These are phyloP conservation scores for Botryobasidium botryosum DNA, from an alignment of 768 basidiomycete genomes.

Conservation along the genomic window DNA sequence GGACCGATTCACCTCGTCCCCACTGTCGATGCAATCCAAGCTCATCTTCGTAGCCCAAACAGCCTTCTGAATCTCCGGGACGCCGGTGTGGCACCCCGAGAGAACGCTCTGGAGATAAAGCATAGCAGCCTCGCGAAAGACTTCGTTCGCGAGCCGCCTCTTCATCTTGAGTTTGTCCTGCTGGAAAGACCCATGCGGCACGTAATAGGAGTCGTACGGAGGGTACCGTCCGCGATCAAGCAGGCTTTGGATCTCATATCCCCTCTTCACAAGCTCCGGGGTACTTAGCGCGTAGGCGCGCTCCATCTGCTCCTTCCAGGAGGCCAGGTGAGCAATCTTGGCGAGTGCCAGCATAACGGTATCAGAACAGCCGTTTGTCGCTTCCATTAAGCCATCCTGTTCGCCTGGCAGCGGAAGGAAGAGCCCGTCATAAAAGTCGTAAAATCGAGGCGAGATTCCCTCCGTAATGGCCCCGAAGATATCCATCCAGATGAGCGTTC, in stretches of 20 bases:
- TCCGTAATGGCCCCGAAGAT: too few relatives aligned
- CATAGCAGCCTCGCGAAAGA: constrained; percentile 58
- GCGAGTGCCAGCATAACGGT: neutral
- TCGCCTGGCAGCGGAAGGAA: too few relatives aligned
- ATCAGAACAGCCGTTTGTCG: neutral
- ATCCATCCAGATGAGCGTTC: too few relatives aligned
- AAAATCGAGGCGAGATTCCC: too few relatives aligned
- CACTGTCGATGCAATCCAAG: constrained; percentile 38
- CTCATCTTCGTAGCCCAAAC: constrained; percentile 37
- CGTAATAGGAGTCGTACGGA: neutral
- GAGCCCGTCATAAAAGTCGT: too few relatives aligned
- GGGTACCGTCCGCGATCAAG: neutral
- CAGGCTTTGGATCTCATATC: neutral
- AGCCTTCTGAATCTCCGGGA: constrained; percentile 47
- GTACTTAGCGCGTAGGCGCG: neutral
- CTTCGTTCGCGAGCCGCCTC: constrained; percentile 5
- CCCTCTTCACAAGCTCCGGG: neutral
- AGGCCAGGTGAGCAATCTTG: neutral
- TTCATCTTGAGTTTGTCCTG: neutral
- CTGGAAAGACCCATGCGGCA: neutral
- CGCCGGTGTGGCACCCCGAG: constrained; percentile 43
- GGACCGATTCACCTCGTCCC: constrained; percentile 42
- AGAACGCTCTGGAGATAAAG: constrained; percentile 65
- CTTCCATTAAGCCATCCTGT: too few relatives aligned
- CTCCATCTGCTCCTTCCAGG: neutral